Evolutionary conservation across 2,329 filamentous ascomycete genomes (phyloP).

Genomic region (Colletotrichum tamarilloi): DNA sequence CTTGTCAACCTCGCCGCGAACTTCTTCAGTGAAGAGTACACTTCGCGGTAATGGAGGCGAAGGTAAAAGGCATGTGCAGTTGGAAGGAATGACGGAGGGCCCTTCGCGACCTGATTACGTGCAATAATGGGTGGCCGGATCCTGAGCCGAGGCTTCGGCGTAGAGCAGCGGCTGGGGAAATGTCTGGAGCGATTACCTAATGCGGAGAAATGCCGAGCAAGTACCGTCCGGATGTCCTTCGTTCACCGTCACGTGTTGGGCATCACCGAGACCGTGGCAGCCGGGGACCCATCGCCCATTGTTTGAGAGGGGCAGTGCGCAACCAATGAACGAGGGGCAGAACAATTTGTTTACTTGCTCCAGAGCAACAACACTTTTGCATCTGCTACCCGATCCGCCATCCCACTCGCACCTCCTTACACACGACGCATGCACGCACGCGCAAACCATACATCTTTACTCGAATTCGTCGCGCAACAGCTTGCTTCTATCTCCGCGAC

Average conservation of each 20-base stretch:
- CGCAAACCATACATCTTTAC: background rate
- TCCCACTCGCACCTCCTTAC: slow-evolving; percentile 5
- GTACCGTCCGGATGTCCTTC: background rate
- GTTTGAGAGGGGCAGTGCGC: slow-evolving; percentile 29
- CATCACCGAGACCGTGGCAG: background rate
- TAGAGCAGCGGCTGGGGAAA: slow-evolving; percentile 20
- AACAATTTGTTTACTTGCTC: slow-evolving; percentile 55
- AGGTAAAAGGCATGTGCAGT: background rate
- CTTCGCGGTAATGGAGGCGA: background rate
- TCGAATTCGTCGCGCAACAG: background rate
- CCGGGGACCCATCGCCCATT: background rate
- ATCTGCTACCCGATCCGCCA: background rate
- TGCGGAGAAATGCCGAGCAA: slow-evolving; percentile 3
- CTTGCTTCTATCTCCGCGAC: too few species aligned
- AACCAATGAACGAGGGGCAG: slow-evolving; percentile 30
- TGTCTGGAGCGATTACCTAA: slow-evolving; percentile 5
- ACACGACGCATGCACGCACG: slow-evolving; percentile 6
- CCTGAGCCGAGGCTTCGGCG: slow-evolving; percentile 41
- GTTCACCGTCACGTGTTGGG: slow-evolving; percentile 22
- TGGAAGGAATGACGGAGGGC: background rate
- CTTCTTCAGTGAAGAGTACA: slow-evolving; percentile 4
- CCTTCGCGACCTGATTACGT: background rate
- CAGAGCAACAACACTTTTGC: slow-evolving; percentile 48
- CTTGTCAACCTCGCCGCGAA: slow-evolving; percentile 20
- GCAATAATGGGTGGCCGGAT: slow-evolving; percentile 38